Percentiles rank a stretch among this genome's conserved stretches.
Conservation (phyloP, 306 rosid species). For the Vigna angularis region DNA sequence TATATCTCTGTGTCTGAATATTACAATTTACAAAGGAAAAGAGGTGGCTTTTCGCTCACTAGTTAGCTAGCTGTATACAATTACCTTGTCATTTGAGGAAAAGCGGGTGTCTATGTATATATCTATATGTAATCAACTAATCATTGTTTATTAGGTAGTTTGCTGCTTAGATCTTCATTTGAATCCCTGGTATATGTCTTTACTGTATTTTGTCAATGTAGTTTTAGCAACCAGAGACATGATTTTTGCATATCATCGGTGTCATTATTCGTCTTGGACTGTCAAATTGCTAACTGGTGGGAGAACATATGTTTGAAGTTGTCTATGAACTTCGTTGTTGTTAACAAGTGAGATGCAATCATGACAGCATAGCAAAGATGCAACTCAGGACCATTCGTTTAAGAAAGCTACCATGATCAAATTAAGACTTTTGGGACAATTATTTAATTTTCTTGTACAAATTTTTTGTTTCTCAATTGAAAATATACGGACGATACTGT, state of each 20-base stretch:
- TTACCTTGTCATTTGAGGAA: slow-evolving; percentile 61
- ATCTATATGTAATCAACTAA: slow-evolving; percentile 83
- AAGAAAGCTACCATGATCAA: slow-evolving; percentile 2
- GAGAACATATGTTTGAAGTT: slow-evolving; percentile 30
- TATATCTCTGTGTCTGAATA: slow-evolving; percentile 62
- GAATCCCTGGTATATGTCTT: slow-evolving; percentile 31
- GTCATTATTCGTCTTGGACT: neutral
- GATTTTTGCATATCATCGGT: slow-evolving; percentile 20
- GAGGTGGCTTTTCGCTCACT: slow-evolving; percentile 58
- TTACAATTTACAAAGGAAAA: slow-evolving; percentile 51
- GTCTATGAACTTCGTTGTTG: neutral
- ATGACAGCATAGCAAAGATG: slow-evolving; percentile 23
- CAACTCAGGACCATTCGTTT: neutral
- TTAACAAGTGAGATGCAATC: neutral
- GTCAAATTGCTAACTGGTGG: slow-evolving; percentile 30
- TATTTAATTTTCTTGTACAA: neutral
- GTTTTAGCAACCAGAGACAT: slow-evolving; percentile 40
- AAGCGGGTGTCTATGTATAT: slow-evolving; percentile 76
- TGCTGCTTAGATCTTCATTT: slow-evolving; percentile 55
- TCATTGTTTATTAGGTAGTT: slow-evolving; percentile 59
- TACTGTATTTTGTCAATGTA: slow-evolving; percentile 18
- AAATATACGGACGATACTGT: neutral
- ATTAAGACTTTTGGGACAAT: neutral
- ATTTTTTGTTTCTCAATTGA: neutral
- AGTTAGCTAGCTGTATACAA: slow-evolving; percentile 82